phyloP scores from a whole-genome alignment of 768 basidiomycete genomes.

The Pseudohyphozyma bogoriensis region DNA sequence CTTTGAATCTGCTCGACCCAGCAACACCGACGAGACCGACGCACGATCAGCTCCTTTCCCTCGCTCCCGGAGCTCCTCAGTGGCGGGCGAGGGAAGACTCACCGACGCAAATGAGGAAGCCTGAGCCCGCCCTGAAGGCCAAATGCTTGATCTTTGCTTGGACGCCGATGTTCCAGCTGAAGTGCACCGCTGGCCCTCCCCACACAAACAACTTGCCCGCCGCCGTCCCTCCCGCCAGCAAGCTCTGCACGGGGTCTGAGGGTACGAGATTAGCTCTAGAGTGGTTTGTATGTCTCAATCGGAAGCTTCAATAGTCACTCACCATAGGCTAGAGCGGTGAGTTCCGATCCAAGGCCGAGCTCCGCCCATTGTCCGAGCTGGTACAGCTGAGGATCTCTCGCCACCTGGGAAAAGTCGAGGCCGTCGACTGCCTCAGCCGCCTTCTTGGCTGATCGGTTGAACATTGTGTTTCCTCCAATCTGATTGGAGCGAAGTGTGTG shows the following conservation, averaged over 20 bases:
- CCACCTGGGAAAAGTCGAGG: slow-evolving; percentile 6
- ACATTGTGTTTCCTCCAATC: neutral
- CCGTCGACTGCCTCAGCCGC: neutral
- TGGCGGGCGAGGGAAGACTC: slow-evolving; percentile 22
- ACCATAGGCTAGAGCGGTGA: slow-evolving; percentile 20
- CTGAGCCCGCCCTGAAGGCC: slow-evolving; percentile 50
- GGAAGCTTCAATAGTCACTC: neutral
- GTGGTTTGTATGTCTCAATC: neutral
- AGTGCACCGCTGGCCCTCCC: slow-evolving; percentile 58
- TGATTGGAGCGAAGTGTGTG: neutral
- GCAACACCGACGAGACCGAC: too few relatives aligned
- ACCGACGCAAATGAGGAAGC: slow-evolving; percentile 58
- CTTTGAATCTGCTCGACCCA: slow-evolving; percentile 32
- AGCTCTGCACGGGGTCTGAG: slow-evolving; percentile 39
- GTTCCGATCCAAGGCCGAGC: slow-evolving; percentile 20
- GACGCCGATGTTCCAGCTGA: slow-evolving; percentile 45
- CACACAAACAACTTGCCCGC: slow-evolving; percentile 56
- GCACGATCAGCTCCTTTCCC: slow-evolving; percentile 52
- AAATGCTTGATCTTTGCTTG: slow-evolving; percentile 48
- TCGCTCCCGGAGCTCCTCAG: slow-evolving; percentile 41
- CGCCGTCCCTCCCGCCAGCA: slow-evolving; percentile 49
- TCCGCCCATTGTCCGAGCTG: slow-evolving; percentile 7
- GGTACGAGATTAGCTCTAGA: neutral
- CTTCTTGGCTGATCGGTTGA: neutral
- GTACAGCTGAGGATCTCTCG: neutral